A percentile compares a stretch with the other conserved stretches of the same genome.
Evolutionary conservation across 805 yeast species (phyloP).

Genomic region (Metschnikowia bowlesiae): DNA sequence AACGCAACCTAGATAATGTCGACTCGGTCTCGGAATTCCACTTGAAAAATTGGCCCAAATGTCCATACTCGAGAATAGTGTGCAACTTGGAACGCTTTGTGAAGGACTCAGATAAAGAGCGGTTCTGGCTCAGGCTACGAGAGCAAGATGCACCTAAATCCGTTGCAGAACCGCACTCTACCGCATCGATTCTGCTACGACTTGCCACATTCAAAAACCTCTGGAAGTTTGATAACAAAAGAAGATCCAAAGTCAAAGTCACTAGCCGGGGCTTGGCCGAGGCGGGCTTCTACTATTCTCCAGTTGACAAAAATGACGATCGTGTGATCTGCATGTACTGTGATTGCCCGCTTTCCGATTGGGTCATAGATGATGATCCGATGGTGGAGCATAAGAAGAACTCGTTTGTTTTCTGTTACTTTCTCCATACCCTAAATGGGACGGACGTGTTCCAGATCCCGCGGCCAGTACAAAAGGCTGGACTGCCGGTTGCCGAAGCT

Average conservation of each 20-base stretch:
- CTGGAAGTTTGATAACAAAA: constrained; percentile 13
- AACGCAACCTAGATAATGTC: constrained; percentile 19
- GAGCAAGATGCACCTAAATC: constrained; percentile 4
- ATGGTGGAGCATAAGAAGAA: constrained; percentile 46
- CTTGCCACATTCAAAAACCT: constrained; percentile 14
- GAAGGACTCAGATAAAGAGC: constrained; percentile 7
- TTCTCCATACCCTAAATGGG: constrained; percentile 17
- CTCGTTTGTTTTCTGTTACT: constrained; percentile 23
- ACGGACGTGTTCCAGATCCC: not conserved
- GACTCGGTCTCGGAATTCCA: constrained; percentile 19
- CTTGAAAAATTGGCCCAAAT: constrained; percentile 15
- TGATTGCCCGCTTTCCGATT: constrained; percentile 34
- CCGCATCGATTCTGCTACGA: constrained; percentile 13
- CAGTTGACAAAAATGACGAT: constrained; percentile 28
- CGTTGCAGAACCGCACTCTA: constrained; percentile 13
- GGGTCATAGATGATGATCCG: constrained; percentile 67
- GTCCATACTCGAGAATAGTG: constrained; percentile 14
- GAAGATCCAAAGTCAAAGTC: constrained; percentile 7
- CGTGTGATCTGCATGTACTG: constrained; percentile 31
- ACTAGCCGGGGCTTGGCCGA: constrained; percentile 30
- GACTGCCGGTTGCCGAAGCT: not conserved
- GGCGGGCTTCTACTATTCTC: constrained; percentile 41
- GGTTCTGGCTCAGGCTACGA: constrained; percentile 12
- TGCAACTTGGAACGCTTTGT: constrained; percentile 8
- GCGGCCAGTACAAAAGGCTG: not conserved